Evolutionary conservation across 352 stramenopile genomes (phyloP).

Genomic region (Phytophthora sojae): DNA sequence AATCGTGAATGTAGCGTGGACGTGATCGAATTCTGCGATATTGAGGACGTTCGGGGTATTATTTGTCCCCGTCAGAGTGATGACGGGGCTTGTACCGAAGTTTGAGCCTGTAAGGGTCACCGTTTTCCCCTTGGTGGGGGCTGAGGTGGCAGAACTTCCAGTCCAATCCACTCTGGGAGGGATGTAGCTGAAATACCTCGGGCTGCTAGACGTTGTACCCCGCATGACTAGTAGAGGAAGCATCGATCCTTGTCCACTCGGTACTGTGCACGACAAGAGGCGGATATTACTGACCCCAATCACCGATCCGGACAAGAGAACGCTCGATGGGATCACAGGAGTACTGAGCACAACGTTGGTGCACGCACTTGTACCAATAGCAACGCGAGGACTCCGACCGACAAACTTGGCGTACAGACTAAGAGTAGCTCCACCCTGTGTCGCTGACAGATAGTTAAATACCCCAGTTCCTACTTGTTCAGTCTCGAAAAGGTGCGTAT

Average conservation of each 20-base stretch:
- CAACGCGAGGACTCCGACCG: slow-evolving; percentile 49
- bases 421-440: slow-evolving; percentile 51
- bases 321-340: slow-evolving; percentile 23
- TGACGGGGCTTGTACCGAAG: slow-evolving; percentile 47
- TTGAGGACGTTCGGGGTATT: slow-evolving; percentile 16
- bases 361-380: slow-evolving; percentile 40
- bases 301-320: slow-evolving; percentile 32
- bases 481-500: slow-evolving; percentile 49
- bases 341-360: slow-evolving; percentile 39
- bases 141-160: slow-evolving; percentile 33
- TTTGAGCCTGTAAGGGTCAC: slow-evolving; percentile 51
- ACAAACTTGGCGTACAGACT: slow-evolving; percentile 66
- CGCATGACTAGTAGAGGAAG: slow-evolving; percentile 46
- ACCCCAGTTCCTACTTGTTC: slow-evolving; percentile 20
- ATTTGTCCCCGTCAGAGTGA: slow-evolving; percentile 27
- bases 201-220: slow-evolving; percentile 46
- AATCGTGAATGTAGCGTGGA: slow-evolving; percentile 47
- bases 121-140: slow-evolving; percentile 52
- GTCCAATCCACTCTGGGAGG: slow-evolving; percentile 51
- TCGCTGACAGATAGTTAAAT: slow-evolving; percentile 52
- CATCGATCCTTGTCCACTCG: slow-evolving; percentile 54
- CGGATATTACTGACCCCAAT: slow-evolving; percentile 45
- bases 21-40: slow-evolving; percentile 42
- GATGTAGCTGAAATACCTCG: slow-evolving; percentile 64
- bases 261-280: slow-evolving; percentile 52